Evolutionary conservation across 495 filamentous ascomycete genomes (phyloP).

Genomic region (Penicillium taxi): DNA sequence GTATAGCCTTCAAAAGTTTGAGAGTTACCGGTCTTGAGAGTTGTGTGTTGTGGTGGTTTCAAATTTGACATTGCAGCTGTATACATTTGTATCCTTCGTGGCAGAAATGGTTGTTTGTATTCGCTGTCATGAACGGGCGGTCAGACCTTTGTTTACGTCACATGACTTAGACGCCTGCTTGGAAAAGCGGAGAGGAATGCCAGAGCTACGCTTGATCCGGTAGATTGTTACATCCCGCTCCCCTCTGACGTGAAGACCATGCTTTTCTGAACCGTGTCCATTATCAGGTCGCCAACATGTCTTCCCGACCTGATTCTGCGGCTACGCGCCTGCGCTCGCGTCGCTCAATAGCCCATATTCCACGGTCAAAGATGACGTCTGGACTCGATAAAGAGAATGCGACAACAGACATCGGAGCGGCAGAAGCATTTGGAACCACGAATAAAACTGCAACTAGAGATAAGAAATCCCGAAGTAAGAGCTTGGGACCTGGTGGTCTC

Average conservation of each 20-base stretch:
- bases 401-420: slow-evolving; percentile 49
- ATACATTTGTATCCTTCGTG: too few species aligned
- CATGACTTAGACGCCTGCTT: slow-evolving; percentile 26
- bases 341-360: slow-evolving; percentile 68
- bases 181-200: slow-evolving; percentile 6
- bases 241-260: slow-evolving; percentile 2
- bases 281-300: slow-evolving; percentile 20
- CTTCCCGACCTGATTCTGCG: slow-evolving; percentile 32
- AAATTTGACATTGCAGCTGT: too few species aligned
- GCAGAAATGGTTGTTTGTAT: too few species aligned
- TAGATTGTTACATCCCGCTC: neutral
- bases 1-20: too few species aligned
- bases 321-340: slow-evolving; percentile 51
- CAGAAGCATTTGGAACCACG: slow-evolving; percentile 20
- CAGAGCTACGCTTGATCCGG: neutral
- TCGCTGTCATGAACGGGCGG: too few species aligned
- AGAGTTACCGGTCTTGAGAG: too few species aligned
- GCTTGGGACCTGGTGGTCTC: slow-evolving; percentile 83
- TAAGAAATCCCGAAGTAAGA: slow-evolving; percentile 88
- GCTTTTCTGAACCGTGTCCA: slow-evolving; percentile 9
- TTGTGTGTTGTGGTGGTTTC: too few species aligned
- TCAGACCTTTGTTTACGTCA: slow-evolving; percentile 38
- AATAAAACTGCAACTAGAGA: slow-evolving; percentile 34
- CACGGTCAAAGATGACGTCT: slow-evolving; percentile 40
- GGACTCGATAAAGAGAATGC: slow-evolving; percentile 63